Evolutionary conservation across 495 filamentous ascomycete species (phyloP).

Genomic region (Massariosphaeria phaeospora): DNA sequence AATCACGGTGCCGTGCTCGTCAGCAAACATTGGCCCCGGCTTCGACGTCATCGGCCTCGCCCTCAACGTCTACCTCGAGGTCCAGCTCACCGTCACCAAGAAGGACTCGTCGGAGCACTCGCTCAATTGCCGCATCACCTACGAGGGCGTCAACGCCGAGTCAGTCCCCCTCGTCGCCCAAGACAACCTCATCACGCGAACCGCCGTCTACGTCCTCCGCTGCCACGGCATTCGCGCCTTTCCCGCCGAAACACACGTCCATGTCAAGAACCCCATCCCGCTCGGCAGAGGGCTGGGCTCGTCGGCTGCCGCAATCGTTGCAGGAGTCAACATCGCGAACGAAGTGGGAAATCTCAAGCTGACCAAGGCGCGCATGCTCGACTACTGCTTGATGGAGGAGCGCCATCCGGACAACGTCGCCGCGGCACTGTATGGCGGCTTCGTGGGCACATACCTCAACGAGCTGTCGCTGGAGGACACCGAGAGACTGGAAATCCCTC

Average conservation of each 20-base stretch:
- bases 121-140: constrained; percentile 83
- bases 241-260: constrained; percentile 78
- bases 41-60: constrained; percentile 97
- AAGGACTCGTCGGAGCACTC: constrained; percentile 51
- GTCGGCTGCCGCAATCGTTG: constrained; percentile 89
- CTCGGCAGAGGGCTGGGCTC: constrained; percentile 85
- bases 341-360: constrained; percentile 76
- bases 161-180: constrained; percentile 73
- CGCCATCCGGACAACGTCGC: constrained; percentile 96
- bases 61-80: constrained; percentile 81
- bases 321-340: constrained; percentile 86
- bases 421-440: constrained; percentile 91
- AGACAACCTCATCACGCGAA: constrained; percentile 83
- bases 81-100: constrained; percentile 62
- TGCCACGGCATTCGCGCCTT: constrained; percentile 81
- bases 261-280: constrained; percentile 90
- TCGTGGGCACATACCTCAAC: constrained; percentile 91
- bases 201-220: constrained; percentile 84
- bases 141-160: constrained; percentile 76
- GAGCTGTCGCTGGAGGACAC: constrained; percentile 81
- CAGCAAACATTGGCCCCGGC: constrained; percentile 91
- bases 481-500: constrained; percentile 83
- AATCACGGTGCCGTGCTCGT: constrained; percentile 67
- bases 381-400: constrained; percentile 94
- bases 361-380: constrained; percentile 76